phyloP scores from a whole-genome alignment of 768 basidiomycete species.

The Naganishia vishniacii region DNA sequence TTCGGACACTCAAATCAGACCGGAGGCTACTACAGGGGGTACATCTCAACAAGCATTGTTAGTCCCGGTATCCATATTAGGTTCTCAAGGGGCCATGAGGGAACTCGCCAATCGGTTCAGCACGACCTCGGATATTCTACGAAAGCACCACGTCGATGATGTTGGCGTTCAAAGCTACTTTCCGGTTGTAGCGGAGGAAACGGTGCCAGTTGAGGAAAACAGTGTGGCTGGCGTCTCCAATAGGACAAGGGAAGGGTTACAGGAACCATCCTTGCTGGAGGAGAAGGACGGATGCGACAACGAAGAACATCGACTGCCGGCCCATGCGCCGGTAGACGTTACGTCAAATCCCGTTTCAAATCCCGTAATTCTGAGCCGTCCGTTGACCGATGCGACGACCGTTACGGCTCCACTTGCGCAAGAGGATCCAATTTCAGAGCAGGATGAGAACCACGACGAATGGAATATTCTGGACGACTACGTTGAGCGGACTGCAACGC shows the following conservation, averaged over 20 bases:
- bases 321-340: too few relatives aligned
- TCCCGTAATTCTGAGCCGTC: background rate
- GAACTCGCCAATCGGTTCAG: constrained; percentile 8
- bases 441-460: background rate
- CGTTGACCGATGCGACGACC: background rate
- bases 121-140: constrained; percentile 4
- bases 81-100: background rate
- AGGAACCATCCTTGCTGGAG: too few relatives aligned
- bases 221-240: background rate
- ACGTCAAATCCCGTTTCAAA: background rate
- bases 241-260: too few relatives aligned
- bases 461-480: constrained; percentile 3
- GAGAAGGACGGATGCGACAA: too few relatives aligned
- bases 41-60: background rate
- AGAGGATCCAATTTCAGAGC: background rate
- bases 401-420: background rate
- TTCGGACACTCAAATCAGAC: too few relatives aligned
- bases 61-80: background rate
- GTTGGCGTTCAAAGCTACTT: constrained; percentile 10
- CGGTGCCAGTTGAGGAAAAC: background rate
- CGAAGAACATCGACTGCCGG: too few relatives aligned
- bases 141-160: constrained; percentile 8
- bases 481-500: background rate
- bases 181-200: constrained; percentile 1
- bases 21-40: background rate